Percentiles rank a stretch among this genome's conserved stretches.
Conservation (phyloP, 805 yeast genomes). For the Ogataea paradorogensis region DNA sequence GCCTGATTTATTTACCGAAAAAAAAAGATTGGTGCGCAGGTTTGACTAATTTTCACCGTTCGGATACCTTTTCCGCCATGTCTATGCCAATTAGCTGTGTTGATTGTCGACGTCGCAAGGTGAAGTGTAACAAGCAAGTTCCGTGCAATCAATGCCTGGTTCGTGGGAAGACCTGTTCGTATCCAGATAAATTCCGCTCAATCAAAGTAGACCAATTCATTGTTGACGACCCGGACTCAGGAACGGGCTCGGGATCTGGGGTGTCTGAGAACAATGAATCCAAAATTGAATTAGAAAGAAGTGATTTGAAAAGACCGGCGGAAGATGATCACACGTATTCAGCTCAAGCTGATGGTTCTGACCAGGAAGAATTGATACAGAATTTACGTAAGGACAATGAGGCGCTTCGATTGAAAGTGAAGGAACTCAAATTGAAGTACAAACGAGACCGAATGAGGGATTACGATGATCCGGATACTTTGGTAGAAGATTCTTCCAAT, state of each 20-base stretch:
- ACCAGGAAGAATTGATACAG: constrained; percentile 13
- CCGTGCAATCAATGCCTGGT: constrained; percentile 47
- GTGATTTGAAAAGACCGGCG: not conserved
- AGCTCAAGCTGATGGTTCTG: not conserved
- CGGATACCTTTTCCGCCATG: constrained; percentile 8
- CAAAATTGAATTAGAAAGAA: not conserved
- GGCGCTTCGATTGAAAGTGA: constrained; percentile 25
- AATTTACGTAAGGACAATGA: constrained; percentile 30
- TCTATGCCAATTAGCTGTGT: constrained; percentile 35
- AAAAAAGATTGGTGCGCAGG: not conserved
- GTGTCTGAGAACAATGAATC: not conserved
- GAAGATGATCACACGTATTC: constrained; percentile 1
- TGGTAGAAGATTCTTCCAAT: constrained; percentile 1
- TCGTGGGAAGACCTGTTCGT: constrained; percentile 39
- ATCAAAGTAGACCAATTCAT: constrained; percentile 31
- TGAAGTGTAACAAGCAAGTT: constrained; percentile 35
- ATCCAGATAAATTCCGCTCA: constrained; percentile 47
- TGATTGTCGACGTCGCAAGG: constrained; percentile 35
- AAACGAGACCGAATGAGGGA: constrained; percentile 19
- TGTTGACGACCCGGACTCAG: constrained; percentile 7
- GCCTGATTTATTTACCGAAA: constrained; percentile 3
- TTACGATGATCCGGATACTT: constrained; percentile 15
- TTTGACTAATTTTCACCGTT: not conserved
- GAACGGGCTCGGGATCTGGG: not conserved
- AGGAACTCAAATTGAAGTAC: constrained; percentile 25